A percentile compares a stretch with the other conserved stretches of the same genome.
Evolutionary conservation across 768 basidiomycete species (phyloP).

Genomic region (Leccinum fibrillosum): DNA sequence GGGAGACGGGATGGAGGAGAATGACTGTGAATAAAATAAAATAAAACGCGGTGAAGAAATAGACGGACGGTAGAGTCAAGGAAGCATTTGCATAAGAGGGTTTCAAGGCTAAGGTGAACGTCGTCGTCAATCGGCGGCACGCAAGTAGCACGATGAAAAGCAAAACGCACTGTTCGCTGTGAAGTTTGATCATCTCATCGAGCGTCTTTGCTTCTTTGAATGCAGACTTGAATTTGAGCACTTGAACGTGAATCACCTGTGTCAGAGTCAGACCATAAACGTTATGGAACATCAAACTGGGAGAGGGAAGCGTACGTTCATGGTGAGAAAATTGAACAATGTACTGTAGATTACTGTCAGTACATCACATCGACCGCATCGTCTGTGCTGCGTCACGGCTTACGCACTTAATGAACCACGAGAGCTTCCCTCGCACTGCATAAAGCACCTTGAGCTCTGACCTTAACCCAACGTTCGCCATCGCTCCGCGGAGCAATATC

Average conservation of each 20-base stretch:
- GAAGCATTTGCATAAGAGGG: slow-evolving; percentile 59
- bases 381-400: neutral
- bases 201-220: slow-evolving; percentile 57
- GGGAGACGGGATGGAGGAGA: neutral
- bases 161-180: slow-evolving; percentile 62
- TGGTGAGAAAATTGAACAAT: slow-evolving; percentile 67
- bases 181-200: slow-evolving; percentile 71
- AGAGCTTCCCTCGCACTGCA: slow-evolving; percentile 69
- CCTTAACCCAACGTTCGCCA: slow-evolving; percentile 31
- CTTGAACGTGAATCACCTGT: slow-evolving; percentile 68
- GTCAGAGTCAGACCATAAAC: neutral
- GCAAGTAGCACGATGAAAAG: neutral
- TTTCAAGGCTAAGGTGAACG: slow-evolving; percentile 47
- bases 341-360: slow-evolving; percentile 40
- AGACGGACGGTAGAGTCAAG: slow-evolving; percentile 54
- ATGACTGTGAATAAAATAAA: neutral
- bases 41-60: neutral
- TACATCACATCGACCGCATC: neutral
- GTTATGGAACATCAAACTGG: neutral
- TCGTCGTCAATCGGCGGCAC: neutral
- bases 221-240: slow-evolving; percentile 54
- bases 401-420: slow-evolving; percentile 86
- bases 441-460: slow-evolving; percentile 68
- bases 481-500: slow-evolving; percentile 59
- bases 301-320: slow-evolving; percentile 47